A percentile compares a stretch with the other conserved stretches of the same genome.
These are phyloP conservation scores for Ambrosiella xylebori DNA, from an alignment of 2,329 filamentous ascomycete genomes.

Conservation along the genomic window DNA sequence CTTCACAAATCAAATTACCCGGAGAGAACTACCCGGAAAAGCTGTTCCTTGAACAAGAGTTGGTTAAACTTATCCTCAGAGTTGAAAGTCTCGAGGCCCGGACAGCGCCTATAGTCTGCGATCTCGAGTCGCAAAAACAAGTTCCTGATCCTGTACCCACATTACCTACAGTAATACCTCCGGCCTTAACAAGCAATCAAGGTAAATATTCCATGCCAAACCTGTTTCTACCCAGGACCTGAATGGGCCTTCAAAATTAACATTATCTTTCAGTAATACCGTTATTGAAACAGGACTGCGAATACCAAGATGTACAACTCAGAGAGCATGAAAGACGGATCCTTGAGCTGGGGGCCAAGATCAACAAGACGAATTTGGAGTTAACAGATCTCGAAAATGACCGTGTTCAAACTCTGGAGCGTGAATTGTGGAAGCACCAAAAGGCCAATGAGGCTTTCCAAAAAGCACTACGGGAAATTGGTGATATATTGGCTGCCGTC, in stretches of 20 bases:
- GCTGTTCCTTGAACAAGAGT: constrained; percentile 61
- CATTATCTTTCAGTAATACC: too few species aligned
- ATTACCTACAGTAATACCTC: constrained; percentile 29
- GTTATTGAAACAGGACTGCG: too few species aligned
- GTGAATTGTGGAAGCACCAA: constrained; percentile 90
- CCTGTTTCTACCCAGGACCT: neutral
- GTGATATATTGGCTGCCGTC: constrained; percentile 91
- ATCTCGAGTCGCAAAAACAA: neutral
- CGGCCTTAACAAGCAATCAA: constrained; percentile 29
- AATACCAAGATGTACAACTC: too few species aligned
- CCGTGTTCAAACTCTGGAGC: constrained; percentile 70
- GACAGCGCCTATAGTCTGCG: constrained; percentile 33
- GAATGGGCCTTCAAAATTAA: too few species aligned
- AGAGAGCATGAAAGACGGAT: too few species aligned
- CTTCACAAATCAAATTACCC: constrained; percentile 49
- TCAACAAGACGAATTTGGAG: neutral
- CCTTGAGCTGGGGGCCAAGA: too few species aligned
- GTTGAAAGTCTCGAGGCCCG: constrained; percentile 71
- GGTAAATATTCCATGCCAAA: constrained; percentile 18
- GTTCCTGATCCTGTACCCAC: neutral
- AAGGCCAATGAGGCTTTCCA: constrained; percentile 98
- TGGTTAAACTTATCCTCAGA: constrained; percentile 58
- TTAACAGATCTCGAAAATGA: constrained; percentile 69
- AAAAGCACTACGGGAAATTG: constrained; percentile 89
- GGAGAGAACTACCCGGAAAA: constrained; percentile 63